phyloP scores from a whole-genome alignment of 768 basidiomycete genomes.

The Lactarius indigo region DNA sequence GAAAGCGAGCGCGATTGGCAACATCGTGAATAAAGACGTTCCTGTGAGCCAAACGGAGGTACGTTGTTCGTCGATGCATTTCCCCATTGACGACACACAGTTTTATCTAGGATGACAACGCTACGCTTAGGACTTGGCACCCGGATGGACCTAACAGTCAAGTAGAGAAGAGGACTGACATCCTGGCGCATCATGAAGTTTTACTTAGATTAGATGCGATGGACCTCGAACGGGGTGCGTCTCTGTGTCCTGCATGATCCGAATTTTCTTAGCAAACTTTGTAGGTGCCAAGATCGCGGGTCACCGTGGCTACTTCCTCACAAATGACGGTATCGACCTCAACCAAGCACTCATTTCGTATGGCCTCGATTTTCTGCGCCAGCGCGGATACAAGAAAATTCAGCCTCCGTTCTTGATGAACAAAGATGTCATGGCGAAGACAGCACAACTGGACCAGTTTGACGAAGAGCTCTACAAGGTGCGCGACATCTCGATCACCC shows the following conservation, averaged over 20 bases:
- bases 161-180: conserved; percentile 65
- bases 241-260: background rate
- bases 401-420: conserved; percentile 99
- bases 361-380: conserved; percentile 88
- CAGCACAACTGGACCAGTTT: conserved; percentile 96
- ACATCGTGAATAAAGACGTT: conserved; percentile 84
- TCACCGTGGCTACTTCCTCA: conserved; percentile 96
- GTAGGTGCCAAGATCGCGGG: conserved; percentile 88
- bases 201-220: conserved; percentile 90
- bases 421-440: conserved; percentile 96
- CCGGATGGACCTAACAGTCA: conserved; percentile 72
- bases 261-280: conserved; percentile 2
- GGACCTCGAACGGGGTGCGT: conserved; percentile 91
- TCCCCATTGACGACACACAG: background rate
- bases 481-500: conserved; percentile 12
- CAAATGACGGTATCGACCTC: conserved; percentile 92
- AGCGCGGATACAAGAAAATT: conserved; percentile 83
- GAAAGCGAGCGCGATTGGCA: conserved; percentile 82
- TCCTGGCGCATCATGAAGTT: conserved; percentile 98
- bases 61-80: conserved; percentile 25
- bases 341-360: conserved; percentile 96
- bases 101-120: conserved; percentile 79
- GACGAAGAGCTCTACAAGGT: conserved; percentile 99
- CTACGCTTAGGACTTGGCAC: conserved; percentile 77
- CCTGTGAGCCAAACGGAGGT: conserved; percentile 91